Evolutionary conservation across 2,329 filamentous ascomycete genomes (phyloP).

Genomic region (Penicillium paneum): DNA sequence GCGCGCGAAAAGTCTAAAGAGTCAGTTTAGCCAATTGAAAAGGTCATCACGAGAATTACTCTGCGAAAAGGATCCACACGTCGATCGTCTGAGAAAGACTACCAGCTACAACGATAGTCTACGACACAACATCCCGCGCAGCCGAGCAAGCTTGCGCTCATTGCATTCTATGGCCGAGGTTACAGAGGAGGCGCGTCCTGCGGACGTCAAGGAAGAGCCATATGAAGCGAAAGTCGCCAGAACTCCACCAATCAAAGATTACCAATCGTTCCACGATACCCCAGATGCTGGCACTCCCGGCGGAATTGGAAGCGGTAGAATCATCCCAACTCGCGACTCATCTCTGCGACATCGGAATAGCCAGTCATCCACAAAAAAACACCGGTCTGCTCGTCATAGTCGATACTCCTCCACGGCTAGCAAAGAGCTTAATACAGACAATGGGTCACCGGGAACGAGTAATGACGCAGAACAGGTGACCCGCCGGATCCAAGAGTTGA

Average conservation of each 20-base stretch:
- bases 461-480: conserved; percentile 55
- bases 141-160: conserved; percentile 39
- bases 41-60: conserved; percentile 38
- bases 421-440: conserved; percentile 41
- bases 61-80: conserved; percentile 34
- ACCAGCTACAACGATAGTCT: conserved; percentile 35
- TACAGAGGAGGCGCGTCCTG: conserved; percentile 35
- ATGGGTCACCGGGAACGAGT: conserved; percentile 37
- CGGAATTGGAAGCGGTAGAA: conserved; percentile 47
- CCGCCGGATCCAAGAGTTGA: conserved; percentile 56
- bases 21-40: conserved; percentile 33
- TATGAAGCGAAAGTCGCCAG: conserved; percentile 17
- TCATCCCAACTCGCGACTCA: conserved; percentile 66
- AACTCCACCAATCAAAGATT: conserved; percentile 32
- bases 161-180: conserved; percentile 44
- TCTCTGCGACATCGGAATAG: conserved; percentile 55
- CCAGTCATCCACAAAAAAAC: conserved; percentile 52
- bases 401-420: conserved; percentile 38
- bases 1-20: conserved; percentile 38
- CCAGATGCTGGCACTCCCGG: conserved; percentile 33
- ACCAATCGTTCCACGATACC: conserved; percentile 33
- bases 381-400: conserved; percentile 50
- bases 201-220: conserved; percentile 19
- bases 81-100: conserved; percentile 35
- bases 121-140: conserved; percentile 35